Evolutionary conservation across 768 basidiomycete species (phyloP).

Genomic region (Hypholoma sublateritium): DNA sequence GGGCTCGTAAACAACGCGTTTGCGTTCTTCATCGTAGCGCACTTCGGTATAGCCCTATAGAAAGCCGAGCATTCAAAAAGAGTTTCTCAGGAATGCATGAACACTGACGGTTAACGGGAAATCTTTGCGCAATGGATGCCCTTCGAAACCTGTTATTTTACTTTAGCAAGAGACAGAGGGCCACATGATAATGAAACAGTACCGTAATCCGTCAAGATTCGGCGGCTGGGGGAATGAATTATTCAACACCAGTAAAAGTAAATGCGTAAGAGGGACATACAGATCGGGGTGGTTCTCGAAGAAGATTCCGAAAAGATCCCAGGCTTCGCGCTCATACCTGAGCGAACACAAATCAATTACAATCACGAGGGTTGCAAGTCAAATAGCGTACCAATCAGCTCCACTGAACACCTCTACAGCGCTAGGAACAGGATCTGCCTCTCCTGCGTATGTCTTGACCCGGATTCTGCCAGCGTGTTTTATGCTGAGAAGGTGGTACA

Average conservation of each 20-base stretch:
- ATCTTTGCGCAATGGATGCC: conserved; percentile 96
- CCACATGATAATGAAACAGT: conserved; percentile 13
- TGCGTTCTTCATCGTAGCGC: conserved; percentile 96
- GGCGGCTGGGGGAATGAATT: conserved; percentile 57
- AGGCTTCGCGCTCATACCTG: conserved; percentile 96
- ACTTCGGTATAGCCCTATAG: conserved; percentile 95
- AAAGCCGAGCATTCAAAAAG: background rate
- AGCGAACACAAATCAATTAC: background rate
- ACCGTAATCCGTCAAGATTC: conserved; percentile 98
- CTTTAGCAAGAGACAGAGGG: background rate
- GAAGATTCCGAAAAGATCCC: conserved; percentile 98
- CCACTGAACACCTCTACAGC: conserved; percentile 77
- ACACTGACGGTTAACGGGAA: conserved; percentile 89
- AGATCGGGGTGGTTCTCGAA: conserved; percentile 96
- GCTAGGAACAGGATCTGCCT: conserved; percentile 89
- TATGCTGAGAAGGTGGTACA: conserved; percentile 90
- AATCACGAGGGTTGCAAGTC: background rate
- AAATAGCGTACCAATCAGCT: conserved; percentile 77
- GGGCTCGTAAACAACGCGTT: conserved; percentile 97
- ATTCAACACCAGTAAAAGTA: conserved; percentile 1
- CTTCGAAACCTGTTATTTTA: conserved; percentile 75
- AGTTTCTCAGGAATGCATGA: background rate
- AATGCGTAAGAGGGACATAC: conserved; percentile 44
- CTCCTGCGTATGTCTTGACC: conserved; percentile 96
- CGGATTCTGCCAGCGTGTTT: conserved; percentile 80